Percentiles rank a stretch among this genome's conserved stretches.
phyloP scores from a whole-genome alignment of 768 basidiomycete genomes.

The Cyathus striatus region DNA sequence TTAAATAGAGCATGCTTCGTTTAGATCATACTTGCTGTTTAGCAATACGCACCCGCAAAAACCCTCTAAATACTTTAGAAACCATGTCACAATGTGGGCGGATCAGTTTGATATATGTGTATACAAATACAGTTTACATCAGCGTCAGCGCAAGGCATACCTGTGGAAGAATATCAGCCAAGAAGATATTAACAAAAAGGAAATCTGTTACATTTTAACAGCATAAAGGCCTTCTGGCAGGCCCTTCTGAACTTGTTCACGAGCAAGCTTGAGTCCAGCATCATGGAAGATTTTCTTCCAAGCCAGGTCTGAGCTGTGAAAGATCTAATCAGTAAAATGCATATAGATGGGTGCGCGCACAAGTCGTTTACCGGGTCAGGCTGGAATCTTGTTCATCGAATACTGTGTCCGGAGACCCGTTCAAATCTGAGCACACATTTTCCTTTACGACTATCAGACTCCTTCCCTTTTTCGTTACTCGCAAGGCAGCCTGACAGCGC shows the following conservation, averaged over 20 bases:
- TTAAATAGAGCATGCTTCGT: conserved; percentile 1
- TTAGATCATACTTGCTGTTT: no score
- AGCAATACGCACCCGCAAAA: no score
- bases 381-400: conserved; percentile 90
- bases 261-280: conserved; percentile 68
- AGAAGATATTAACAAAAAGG: neutral
- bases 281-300: conserved; percentile 74
- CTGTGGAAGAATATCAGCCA: conserved; percentile 21
- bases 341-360: no score
- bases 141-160: conserved; percentile 52
- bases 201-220: conserved; percentile 86
- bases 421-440: conserved; percentile 69
- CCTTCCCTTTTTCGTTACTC: conserved; percentile 30
- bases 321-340: neutral
- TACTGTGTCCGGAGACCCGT: conserved; percentile 43
- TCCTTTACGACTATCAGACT: conserved; percentile 89
- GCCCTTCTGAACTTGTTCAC: conserved; percentile 77
- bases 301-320: conserved; percentile 68
- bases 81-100: no score
- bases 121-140: no score
- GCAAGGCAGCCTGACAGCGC: conserved; percentile 55
- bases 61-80: no score
- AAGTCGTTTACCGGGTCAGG: conserved; percentile 63
- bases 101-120: no score
- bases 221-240: conserved; percentile 76